Percentiles rank a stretch among this genome's conserved stretches.
These are phyloP conservation scores for Logfia minima DNA, from an alignment of 129 eudicot species.

Conservation along the genomic window DNA sequence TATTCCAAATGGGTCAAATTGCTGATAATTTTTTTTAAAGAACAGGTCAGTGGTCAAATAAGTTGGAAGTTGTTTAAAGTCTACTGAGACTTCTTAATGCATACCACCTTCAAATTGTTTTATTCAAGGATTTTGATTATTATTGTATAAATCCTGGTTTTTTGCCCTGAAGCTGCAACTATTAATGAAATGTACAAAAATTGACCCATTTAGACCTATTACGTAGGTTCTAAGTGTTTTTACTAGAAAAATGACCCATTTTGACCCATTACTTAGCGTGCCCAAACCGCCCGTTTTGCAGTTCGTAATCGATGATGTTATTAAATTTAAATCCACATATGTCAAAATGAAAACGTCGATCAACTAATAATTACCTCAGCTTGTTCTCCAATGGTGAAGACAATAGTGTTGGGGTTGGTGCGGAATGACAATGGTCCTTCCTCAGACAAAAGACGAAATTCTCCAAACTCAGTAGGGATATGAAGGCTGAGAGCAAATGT, in stretches of 20 bases:
- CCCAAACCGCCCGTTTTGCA: neutral
- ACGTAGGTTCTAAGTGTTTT: no score
- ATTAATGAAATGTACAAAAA: no score
- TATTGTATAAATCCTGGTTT: no score
- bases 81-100: neutral
- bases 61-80: neutral
- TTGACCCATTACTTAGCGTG: neutral
- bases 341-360: neutral
- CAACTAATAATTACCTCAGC: conserved; percentile 44
- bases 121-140: neutral
- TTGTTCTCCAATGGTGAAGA: conserved; percentile 63
- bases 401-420: conserved; percentile 46
- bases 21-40: no score
- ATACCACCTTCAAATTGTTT: neutral
- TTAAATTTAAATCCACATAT: neutral
- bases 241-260: neutral
- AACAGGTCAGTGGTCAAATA: neutral
- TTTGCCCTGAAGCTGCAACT: neutral
- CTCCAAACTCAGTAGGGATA: conserved; percentile 45
- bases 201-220: no score
- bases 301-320: neutral
- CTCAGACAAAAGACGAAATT: conserved; percentile 50
- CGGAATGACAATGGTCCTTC: conserved; percentile 40
- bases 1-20: neutral
- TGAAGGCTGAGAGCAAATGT: conserved; percentile 61